These are phyloP conservation scores for Teratosphaeriaceae sp. DNA, from an alignment of 2,329 filamentous ascomycete genomes.

Conservation along the genomic window DNA sequence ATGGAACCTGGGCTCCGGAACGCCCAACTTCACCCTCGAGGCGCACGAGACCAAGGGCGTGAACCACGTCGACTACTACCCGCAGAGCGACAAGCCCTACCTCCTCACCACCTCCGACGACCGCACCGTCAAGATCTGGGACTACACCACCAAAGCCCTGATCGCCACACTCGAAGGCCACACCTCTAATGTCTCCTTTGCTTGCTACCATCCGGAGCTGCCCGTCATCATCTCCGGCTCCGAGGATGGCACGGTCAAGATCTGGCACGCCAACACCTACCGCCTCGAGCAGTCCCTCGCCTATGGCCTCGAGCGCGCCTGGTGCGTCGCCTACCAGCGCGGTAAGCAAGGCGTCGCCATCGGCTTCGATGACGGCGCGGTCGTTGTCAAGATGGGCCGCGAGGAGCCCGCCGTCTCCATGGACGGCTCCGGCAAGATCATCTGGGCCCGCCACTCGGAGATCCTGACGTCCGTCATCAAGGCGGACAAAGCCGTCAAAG, in stretches of 20 bases:
- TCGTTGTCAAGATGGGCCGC: constrained; percentile 94
- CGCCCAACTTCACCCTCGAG: constrained; percentile 92
- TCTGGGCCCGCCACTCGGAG: constrained; percentile 93
- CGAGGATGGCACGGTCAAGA: constrained; percentile 93
- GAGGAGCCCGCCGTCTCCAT: constrained; percentile 98
- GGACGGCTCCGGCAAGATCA: constrained; percentile 91
- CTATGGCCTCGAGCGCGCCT: constrained; percentile 91
- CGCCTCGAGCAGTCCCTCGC: constrained; percentile 91
- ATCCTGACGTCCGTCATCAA: constrained; percentile 95
- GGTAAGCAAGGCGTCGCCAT: constrained; percentile 91
- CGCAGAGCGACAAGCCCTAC: constrained; percentile 66
- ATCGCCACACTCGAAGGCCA: constrained; percentile 96
- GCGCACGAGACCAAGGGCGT: constrained; percentile 97
- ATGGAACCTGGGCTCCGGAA: constrained; percentile 90
- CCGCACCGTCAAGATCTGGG: constrained; percentile 95
- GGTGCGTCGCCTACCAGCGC: constrained; percentile 95
- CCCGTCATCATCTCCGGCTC: constrained; percentile 97
- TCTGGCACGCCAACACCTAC: constrained; percentile 99
- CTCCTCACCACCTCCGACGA: constrained; percentile 96
- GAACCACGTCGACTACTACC: constrained; percentile 90
- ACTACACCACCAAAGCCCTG: constrained; percentile 96
- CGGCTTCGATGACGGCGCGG: constrained; percentile 95
- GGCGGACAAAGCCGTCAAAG: constrained; percentile 75
- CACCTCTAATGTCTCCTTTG: constrained; percentile 96
- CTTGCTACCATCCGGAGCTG: constrained; percentile 93